Evolutionary conservation across 768 basidiomycete genomes (phyloP), one percentile per base, ranked within the genome.

Genomic region (Boletales sp.): DNA sequence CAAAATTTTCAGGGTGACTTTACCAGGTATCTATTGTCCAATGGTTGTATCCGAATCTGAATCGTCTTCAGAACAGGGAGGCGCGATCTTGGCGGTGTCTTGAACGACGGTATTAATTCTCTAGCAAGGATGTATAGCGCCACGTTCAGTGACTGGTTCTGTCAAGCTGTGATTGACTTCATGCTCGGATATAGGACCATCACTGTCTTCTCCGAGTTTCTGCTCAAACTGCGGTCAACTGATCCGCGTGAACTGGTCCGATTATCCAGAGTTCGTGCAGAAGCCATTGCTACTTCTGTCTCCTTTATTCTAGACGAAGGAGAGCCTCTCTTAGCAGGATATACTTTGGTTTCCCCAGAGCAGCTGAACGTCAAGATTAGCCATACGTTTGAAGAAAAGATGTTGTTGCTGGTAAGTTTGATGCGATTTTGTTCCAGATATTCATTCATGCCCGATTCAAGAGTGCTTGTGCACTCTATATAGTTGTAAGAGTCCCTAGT

Each of bases 71-170:
- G 95, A 60, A 98, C 94, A 0, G 97, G 97, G n/a, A 97, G 91
- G 70, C 82, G 97, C 19, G 94, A 99, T 64, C 71, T 97, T 19
- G 79, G 80, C 42, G 97, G 97, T 0, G 80, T 98, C 74, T 77
- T 97, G 15, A 91, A 97, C 61, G 95, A 99, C 58, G 95, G 97
- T 0, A 84, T 95, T 52, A 99, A 98, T 68, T 97, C 94, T 7
- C 71, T 98, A 15, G 86, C 93, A 29, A 83, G 90, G 59, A 86
- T 92, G 84, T 92, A 86, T 69, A 87, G 87, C 10, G 86, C 90
- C 17, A 87, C 90, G 1, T 92, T 92, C 63, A 84, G 87, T 56
- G 97, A 99, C 69, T 99, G 93, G 87, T 99, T 97, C 69, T 85
- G 81, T 50, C 97, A 99, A 71, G 93, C 94, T 0, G 92, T 95